Percentiles rank a stretch among this genome's conserved stretches.
These are phyloP conservation scores for Suillus sp. DNA, from an alignment of 768 basidiomycete species.

Conservation along the genomic window DNA sequence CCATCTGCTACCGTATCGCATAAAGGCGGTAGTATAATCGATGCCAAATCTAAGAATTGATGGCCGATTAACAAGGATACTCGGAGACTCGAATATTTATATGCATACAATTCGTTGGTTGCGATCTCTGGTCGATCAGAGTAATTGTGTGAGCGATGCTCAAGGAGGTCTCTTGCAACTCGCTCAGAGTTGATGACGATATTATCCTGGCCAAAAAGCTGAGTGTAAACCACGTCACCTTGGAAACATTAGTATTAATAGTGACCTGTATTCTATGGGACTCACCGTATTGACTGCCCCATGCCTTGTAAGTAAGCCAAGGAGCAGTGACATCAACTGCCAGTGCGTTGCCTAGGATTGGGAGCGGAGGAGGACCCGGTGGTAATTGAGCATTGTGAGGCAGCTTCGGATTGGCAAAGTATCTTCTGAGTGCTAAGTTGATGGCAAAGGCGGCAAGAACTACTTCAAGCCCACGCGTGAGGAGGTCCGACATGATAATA, in stretches of 20 bases:
- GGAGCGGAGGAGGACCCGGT: constrained; percentile 1
- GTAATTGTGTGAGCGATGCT: constrained; percentile 16
- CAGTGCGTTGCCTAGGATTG: constrained; percentile 5
- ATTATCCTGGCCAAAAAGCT: constrained; percentile 13
- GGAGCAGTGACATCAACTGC: constrained; percentile 1
- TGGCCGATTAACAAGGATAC: background rate
- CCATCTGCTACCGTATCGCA: constrained; percentile 21
- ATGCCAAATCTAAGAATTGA: constrained; percentile 12
- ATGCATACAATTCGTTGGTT: constrained; percentile 15
- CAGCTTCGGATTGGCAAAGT: background rate
- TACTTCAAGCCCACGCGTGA: background rate
- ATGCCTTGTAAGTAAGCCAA: constrained; percentile 10
- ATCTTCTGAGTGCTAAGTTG: background rate
- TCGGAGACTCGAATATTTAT: background rate
- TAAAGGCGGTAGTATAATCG: constrained; percentile 12
- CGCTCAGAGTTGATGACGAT: constrained; percentile 19
- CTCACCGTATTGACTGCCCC: background rate
- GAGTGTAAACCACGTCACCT: constrained; percentile 14
- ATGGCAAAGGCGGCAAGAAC: background rate
- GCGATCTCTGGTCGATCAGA: constrained; percentile 13
- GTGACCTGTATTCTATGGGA: background rate
- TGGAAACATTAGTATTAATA: background rate
- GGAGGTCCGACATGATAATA: background rate
- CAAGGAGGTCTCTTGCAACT: constrained; percentile 17
- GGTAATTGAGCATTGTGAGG: background rate